Evolutionary conservation across 306 rosid genomes (phyloP), one percentile per base, ranked within the genome.

Genomic region (Heteromeles arbutifolia): DNA sequence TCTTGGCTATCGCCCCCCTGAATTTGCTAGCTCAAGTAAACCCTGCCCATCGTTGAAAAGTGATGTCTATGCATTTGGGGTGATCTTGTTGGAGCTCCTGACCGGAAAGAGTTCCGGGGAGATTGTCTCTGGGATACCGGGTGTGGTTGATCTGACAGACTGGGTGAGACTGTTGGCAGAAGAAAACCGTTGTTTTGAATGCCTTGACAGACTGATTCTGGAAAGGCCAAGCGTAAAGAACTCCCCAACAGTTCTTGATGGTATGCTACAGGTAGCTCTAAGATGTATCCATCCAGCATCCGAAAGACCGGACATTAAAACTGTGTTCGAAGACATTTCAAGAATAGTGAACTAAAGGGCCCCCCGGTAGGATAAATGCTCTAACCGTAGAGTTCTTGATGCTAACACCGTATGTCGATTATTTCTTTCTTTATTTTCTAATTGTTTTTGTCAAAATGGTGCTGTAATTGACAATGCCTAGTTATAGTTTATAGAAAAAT

Each of bases 31-130:
- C 85, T 90, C 90, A 25, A 85, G 81, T 84, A 90, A 87, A 75
- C 96, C 96, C 9, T 77, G 87, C 50, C 96, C 96, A 22, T 90
- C 97, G 0, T 76, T 92, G 81, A 92, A 84, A 81, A 92, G 97
- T 43, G 97, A 92, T 31, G 96, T 90, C 13, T 90, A 86, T 77
- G 96, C 97, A 31, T 87, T 87, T 53, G 97, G 97, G 50, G 93
- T 90, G 14, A 81, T 88, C 77, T 72, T 92, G 88, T 87, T 92
- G 72, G 93, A 92, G 78, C 96, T 92, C 44, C 43, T 90, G 43
- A 88, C 97, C 15, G 96, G 93, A 79, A 85, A 78, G 78, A 81
- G 80, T 58, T 84, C 96, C 0, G 88, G 88, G 50, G 89, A 92
- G 80, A 82, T 88, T 44, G 86, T 87, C 68, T 85, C 87, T 4